A percentile compares a stretch with the other conserved stretches of the same genome.
phyloP scores from a whole-genome alignment of 805 yeast species.

The Wickerhamiella australiensis region DNA sequence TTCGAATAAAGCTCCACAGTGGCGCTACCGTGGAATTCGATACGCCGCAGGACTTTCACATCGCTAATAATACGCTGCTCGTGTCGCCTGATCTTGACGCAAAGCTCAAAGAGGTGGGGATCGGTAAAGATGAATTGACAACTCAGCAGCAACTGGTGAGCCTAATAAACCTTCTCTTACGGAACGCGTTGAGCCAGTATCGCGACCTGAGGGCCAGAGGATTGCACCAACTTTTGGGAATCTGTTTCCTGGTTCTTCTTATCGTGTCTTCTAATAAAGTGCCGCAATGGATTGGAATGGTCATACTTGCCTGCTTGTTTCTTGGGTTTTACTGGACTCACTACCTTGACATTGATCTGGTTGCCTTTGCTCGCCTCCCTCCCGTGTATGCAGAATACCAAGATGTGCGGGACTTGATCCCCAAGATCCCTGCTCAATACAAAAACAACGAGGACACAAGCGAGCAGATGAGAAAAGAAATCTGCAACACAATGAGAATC shows the following conservation, averaged over 20 bases:
- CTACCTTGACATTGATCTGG: background rate
- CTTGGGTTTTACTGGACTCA: background rate
- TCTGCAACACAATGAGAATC: constrained; percentile 2
- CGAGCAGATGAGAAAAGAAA: background rate
- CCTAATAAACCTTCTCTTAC: no score
- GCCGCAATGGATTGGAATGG: background rate
- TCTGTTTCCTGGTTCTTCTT: background rate
- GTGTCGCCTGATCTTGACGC: constrained; percentile 4
- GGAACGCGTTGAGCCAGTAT: no score
- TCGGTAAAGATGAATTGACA: background rate
- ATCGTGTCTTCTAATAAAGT: background rate
- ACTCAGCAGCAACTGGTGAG: background rate
- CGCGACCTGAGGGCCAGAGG: background rate
- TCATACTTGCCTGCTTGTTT: background rate
- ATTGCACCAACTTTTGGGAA: background rate
- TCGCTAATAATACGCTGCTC: background rate
- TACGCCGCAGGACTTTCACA: constrained; percentile 1
- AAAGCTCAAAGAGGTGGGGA: background rate
- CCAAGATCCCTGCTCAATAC: background rate
- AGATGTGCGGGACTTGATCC: background rate
- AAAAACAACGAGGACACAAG: background rate
- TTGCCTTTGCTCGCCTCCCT: background rate
- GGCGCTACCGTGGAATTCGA: background rate
- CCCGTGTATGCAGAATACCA: background rate
- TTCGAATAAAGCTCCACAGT: background rate